Evolutionary conservation across 2,329 filamentous ascomycete genomes (phyloP).

Genomic region (Fusarium chuoi): DNA sequence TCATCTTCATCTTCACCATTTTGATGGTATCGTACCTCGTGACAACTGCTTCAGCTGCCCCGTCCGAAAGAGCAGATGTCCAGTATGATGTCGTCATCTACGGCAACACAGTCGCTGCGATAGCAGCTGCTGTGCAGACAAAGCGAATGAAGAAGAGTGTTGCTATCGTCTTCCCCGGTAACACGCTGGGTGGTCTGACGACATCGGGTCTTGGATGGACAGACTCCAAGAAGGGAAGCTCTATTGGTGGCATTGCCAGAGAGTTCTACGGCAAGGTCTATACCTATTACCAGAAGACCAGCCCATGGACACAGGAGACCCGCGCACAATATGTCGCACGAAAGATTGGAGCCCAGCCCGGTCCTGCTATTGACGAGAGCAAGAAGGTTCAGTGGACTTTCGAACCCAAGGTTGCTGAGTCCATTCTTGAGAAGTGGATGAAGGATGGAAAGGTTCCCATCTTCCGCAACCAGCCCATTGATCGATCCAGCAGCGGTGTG

Average conservation of each 20-base stretch:
- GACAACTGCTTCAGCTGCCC: constrained; percentile 19
- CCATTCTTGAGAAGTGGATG: constrained; percentile 30
- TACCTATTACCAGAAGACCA: constrained; percentile 19
- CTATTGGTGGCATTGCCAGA: constrained; percentile 35
- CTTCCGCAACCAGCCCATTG: constrained; percentile 29
- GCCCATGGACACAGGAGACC: constrained; percentile 27
- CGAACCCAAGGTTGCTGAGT: constrained; percentile 35
- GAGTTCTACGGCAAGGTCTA: constrained; percentile 33
- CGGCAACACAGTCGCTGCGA: constrained; percentile 36
- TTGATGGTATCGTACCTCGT: constrained; percentile 30
- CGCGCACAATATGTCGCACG: constrained; percentile 16
- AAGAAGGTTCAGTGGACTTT: constrained; percentile 39
- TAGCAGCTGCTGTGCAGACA: constrained; percentile 34
- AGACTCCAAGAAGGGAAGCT: constrained; percentile 33
- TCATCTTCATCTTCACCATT: constrained; percentile 25
- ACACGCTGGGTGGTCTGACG: constrained; percentile 31
- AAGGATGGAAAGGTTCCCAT: constrained; percentile 32
- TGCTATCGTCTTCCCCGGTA: constrained; percentile 31
- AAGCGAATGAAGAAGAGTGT: constrained; percentile 35
- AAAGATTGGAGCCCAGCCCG: constrained; percentile 32
- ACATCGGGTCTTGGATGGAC: constrained; percentile 36
- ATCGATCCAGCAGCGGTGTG: constrained; percentile 16
- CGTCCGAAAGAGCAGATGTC: constrained; percentile 9
- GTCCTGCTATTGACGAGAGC: constrained; percentile 29
- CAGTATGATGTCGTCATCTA: constrained; percentile 37